Evolutionary conservation across 2,329 filamentous ascomycete genomes (phyloP).

Genomic region (Dactylellina leptospora): DNA sequence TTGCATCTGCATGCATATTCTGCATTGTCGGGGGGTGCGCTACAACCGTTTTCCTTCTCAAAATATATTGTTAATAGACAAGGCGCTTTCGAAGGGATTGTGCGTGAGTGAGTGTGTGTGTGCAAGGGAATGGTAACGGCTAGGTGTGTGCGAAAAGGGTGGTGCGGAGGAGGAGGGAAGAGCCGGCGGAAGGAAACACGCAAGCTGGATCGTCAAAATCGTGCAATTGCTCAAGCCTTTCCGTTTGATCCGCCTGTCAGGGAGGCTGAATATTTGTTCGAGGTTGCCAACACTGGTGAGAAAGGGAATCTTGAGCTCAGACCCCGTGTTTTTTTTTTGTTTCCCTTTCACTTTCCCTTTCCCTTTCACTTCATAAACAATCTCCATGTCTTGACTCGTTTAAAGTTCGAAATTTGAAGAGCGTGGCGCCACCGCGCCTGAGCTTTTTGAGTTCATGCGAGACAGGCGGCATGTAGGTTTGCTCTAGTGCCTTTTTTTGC

Average conservation of each 20-base stretch:
- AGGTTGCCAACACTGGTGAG: too few species aligned
- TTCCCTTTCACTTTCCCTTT: too few species aligned
- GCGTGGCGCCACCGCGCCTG: slow-evolving; percentile 45
- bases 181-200: slow-evolving; percentile 43
- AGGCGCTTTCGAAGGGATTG: too few species aligned
- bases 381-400: slow-evolving; percentile 31
- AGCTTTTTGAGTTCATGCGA: slow-evolving; percentile 41
- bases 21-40: slow-evolving; percentile 36
- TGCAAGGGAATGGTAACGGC: too few species aligned
- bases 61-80: too few species aligned
- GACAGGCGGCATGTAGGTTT: slow-evolving; percentile 32
- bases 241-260: slow-evolving; percentile 50
- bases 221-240: slow-evolving; percentile 38
- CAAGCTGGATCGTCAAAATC: slow-evolving; percentile 48
- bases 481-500: slow-evolving; percentile 45
- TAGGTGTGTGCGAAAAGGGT: slow-evolving; percentile 15
- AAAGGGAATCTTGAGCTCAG: slow-evolving; percentile 45
- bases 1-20: slow-evolving; percentile 47
- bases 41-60: slow-evolving; percentile 39
- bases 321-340: too few species aligned
- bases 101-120: too few species aligned
- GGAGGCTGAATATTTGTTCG: too few species aligned
- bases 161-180: slow-evolving; percentile 4
- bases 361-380: too few species aligned
- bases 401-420: slow-evolving; percentile 19